These are phyloP conservation scores for Didymella sp. DNA, from an alignment of 2,329 filamentous ascomycete species.

Conservation along the genomic window DNA sequence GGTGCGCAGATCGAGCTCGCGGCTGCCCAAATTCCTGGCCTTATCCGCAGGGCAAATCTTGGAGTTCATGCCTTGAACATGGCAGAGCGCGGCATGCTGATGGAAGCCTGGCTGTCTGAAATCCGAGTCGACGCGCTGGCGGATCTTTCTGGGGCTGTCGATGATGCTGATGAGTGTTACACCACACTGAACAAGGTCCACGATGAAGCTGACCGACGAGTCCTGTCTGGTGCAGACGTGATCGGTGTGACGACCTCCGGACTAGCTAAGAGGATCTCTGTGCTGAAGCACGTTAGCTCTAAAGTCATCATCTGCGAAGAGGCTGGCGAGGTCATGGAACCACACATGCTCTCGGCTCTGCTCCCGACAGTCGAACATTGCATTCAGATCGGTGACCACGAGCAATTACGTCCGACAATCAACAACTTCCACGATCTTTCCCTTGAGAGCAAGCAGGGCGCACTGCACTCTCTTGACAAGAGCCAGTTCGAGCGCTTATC, in stretches of 20 bases:
- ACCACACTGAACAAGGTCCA: slow-evolving; percentile 31
- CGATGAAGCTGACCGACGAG: slow-evolving; percentile 51
- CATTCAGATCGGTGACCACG: slow-evolving; percentile 70
- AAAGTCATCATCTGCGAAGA: slow-evolving; percentile 73
- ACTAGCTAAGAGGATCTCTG: slow-evolving; percentile 61
- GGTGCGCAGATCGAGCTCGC: background rate
- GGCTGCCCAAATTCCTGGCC: background rate
- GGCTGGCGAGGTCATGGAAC: slow-evolving; percentile 71
- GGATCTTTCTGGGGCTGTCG: slow-evolving; percentile 24
- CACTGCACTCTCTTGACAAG: slow-evolving; percentile 62
- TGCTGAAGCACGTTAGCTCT: slow-evolving; percentile 58
- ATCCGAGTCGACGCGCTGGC: slow-evolving; percentile 19
- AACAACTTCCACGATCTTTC: slow-evolving; percentile 61
- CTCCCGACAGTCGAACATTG: slow-evolving; percentile 66
- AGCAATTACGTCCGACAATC: slow-evolving; percentile 66
- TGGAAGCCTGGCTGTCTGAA: slow-evolving; percentile 27
- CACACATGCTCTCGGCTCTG: slow-evolving; percentile 66
- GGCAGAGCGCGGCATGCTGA: slow-evolving; percentile 21
- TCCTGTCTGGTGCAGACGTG: slow-evolving; percentile 55
- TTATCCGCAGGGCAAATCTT: slow-evolving; percentile 18
- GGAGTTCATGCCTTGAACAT: slow-evolving; percentile 21
- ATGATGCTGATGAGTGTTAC: slow-evolving; percentile 19
- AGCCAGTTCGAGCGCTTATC: slow-evolving; percentile 69
- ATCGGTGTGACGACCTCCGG: slow-evolving; percentile 68
- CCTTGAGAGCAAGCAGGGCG: slow-evolving; percentile 57